Evolutionary conservation across 2,329 filamentous ascomycete genomes (phyloP).

Genomic region (Alternaria sp.): DNA sequence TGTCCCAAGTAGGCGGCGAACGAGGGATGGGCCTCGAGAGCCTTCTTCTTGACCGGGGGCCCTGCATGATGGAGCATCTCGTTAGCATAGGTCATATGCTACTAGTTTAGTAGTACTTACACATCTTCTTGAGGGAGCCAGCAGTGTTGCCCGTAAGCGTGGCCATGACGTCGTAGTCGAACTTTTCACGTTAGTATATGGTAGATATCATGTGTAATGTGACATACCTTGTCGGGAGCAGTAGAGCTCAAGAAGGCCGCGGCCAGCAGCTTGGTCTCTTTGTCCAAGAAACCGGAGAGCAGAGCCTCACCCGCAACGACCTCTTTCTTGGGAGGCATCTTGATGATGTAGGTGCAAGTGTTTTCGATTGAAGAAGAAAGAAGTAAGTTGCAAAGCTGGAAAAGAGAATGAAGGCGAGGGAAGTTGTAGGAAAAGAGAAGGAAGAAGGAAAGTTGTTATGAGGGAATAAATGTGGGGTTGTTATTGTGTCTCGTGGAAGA

Average conservation of each 20-base stretch:
- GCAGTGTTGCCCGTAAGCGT: constrained; percentile 36
- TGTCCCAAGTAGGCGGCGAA: constrained; percentile 33
- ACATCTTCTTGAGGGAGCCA: constrained; percentile 44
- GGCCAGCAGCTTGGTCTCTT: constrained; percentile 38
- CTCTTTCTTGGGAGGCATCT: constrained; percentile 39
- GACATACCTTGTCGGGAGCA: constrained; percentile 36
- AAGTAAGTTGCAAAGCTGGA: neutral
- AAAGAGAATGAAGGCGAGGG: no score
- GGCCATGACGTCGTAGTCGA: constrained; percentile 39
- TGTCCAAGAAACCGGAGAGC: constrained; percentile 29
- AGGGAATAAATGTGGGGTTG: constrained; percentile 1
- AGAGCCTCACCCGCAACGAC: neutral
- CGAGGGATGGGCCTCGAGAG: constrained; percentile 25
- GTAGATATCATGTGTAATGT: neutral
- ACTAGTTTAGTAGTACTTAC: neutral
- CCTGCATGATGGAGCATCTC: neutral
- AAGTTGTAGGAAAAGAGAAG: no score
- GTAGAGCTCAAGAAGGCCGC: constrained; percentile 38
- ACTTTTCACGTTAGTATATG: constrained; percentile 18
- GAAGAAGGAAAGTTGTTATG: neutral
- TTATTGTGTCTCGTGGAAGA: constrained; percentile 3
- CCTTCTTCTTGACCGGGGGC: constrained; percentile 42
- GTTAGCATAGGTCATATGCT: neutral
- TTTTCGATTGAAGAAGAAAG: no score
- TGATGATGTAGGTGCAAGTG: neutral